Evolutionary conservation across 441 rosid species (phyloP).

Genomic region (Pelargonium fulgidum): DNA sequence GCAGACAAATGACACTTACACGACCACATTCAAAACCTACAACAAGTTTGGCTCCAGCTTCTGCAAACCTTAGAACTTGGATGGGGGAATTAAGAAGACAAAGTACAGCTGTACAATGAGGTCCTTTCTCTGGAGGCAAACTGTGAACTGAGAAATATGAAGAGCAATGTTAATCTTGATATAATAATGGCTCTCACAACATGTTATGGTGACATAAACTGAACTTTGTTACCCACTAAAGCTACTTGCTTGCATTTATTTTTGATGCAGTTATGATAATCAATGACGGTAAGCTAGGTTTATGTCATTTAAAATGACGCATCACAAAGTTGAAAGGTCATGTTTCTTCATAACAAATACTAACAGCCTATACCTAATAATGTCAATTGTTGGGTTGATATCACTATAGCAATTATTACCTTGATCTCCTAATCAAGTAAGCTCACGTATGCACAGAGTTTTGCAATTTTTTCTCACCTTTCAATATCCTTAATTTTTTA

Average conservation of each 20-base stretch:
- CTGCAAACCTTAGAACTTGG: constrained; percentile 41
- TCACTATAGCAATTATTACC: background rate
- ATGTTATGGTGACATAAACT: constrained; percentile 8
- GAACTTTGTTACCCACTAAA: background rate
- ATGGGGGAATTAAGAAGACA: constrained; percentile 44
- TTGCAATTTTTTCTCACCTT: background rate
- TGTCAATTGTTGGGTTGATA: background rate
- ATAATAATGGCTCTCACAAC: constrained; percentile 14
- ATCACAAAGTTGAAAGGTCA: background rate
- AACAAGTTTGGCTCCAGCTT: constrained; percentile 48
- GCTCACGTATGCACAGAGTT: background rate
- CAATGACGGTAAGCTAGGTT: background rate
- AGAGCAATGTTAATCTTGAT: constrained; percentile 19
- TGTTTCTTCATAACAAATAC: background rate
- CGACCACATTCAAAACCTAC: constrained; percentile 51
- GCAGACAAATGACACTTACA: constrained; percentile 34
- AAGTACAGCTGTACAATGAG: constrained; percentile 41
- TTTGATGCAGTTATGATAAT: background rate
- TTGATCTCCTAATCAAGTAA: background rate
- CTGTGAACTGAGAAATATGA: constrained; percentile 34
- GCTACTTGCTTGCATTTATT: background rate
- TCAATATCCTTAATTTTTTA: background rate
- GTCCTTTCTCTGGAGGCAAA: constrained; percentile 38
- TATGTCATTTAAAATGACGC: background rate
- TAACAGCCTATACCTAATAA: background rate